Base-by-base conservation (phyloP, 83 land plant species). In the Picea engelmannii region DNA sequence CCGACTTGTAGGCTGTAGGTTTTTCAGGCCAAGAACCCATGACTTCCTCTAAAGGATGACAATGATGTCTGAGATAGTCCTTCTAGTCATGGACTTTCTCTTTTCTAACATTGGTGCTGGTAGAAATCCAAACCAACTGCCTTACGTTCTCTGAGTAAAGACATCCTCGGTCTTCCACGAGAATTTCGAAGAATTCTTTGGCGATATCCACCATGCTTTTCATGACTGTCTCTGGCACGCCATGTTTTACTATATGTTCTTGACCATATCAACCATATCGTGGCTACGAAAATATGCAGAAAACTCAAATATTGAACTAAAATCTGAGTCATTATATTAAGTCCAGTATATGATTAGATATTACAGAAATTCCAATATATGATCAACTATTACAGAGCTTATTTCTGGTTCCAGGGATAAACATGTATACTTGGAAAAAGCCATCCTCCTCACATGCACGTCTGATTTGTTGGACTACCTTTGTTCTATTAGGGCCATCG, bases 81-180 rank as follows among this genome's bases (percentile, higher is more conserved):
- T 87, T 87, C 91, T 91, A 89, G 47, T 85, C 83, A 64, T 80
- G 82, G 13, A 91, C 86, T 38, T 89, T 71, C 78, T 91, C 93
- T 42, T 89, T 88, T 0, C 49, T 78, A 18, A 91, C 80, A 81
- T 91, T 87, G 76, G 88, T 88, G 60, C 93, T 91, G 0, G 91
- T 88, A 4, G 93, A 91, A 6, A 91, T 66, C 68, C 93, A 78
- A 78, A 77, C 83, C 15, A 85, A 80, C 80, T 84, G 85, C 24
- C 67, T 62, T 0, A 90, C 88, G 62, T 91, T 91, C n/a, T 89
- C 93, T 20, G 93, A 89, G 66, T 91, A 91, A 69, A 80, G 59
- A 79, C 84, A 87, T 91, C 87, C 31, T 82, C 86, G 89, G 80
- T 89, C 88, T 58, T 87, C 86, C 42, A 85, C 84, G 15, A 91